These are phyloP conservation scores for Brassica juncea DNA, from an alignment of 345 rosid species.

Conservation along the genomic window DNA sequence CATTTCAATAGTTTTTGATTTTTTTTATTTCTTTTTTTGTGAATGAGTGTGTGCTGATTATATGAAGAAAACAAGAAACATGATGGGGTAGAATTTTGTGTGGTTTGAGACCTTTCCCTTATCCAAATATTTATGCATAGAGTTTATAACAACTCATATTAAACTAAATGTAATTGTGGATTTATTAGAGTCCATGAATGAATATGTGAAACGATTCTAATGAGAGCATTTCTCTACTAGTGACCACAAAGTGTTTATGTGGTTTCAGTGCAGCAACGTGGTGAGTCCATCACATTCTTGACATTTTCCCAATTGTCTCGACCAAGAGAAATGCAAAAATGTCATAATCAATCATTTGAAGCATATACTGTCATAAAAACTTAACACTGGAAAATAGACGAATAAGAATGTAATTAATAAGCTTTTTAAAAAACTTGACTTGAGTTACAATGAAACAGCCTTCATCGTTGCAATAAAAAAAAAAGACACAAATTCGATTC, in stretches of 20 bases:
- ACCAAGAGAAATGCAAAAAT: constrained; percentile 6
- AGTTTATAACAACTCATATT: not conserved
- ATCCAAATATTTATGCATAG: constrained; percentile 9
- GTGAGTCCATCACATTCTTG: constrained; percentile 22
- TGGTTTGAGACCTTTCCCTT: constrained; percentile 34
- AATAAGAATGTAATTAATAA: not conserved
- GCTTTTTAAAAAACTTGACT: not conserved
- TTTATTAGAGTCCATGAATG: constrained; percentile 23
- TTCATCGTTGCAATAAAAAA: not conserved
- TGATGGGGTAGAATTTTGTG: constrained; percentile 26
- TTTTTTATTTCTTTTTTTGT: not conserved
- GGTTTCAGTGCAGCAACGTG: constrained; percentile 33
- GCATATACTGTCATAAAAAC: not conserved
- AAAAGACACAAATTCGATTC: not conserved
- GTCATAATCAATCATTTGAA: not conserved
- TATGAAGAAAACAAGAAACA: constrained; percentile 26
- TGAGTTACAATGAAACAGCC: not conserved
- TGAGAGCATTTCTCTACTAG: not conserved
- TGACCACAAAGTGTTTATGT: constrained; percentile 26
- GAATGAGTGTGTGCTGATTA: constrained; percentile 6
- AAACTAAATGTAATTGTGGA: not conserved
- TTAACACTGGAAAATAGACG: not conserved
- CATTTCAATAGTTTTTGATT: constrained; percentile 38
- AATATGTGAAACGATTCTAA: not conserved
- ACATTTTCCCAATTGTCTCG: constrained; percentile 10